Percentiles rank a stretch among this genome's conserved stretches.
Evolutionary conservation across 768 basidiomycete species (phyloP).

Genomic region (Lepiota brunneoincarnata): DNA sequence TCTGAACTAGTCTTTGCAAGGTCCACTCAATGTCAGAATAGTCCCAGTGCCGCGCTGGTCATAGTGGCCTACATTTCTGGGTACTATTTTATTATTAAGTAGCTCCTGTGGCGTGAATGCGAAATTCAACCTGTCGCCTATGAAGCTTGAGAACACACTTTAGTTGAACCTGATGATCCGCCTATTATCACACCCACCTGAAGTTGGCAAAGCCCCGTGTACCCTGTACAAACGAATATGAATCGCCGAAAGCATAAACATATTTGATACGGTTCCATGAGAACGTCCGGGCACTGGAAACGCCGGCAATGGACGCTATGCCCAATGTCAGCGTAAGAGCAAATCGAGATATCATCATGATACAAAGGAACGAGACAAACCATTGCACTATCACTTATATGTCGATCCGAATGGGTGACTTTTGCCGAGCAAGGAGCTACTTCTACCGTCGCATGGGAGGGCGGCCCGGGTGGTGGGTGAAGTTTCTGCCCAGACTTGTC

Average conservation of each 20-base stretch:
- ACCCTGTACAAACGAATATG: constrained; percentile 54
- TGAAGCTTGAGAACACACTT: constrained; percentile 33
- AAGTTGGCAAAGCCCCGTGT: constrained; percentile 46
- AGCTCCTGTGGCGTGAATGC: constrained; percentile 41
- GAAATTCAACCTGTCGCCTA: constrained; percentile 42
- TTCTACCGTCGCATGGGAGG: no score
- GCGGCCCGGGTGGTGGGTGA: no score
- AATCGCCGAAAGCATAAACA: constrained; percentile 55
- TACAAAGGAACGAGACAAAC: background rate
- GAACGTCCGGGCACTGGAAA: background rate
- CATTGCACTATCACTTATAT: no score
- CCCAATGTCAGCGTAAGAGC: background rate
- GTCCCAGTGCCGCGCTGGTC: background rate
- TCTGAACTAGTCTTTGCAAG: constrained; percentile 47
- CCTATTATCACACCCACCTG: constrained; percentile 28
- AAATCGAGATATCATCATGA: background rate
- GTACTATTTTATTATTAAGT: constrained; percentile 40
- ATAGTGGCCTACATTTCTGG: constrained; percentile 34
- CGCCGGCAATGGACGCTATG: background rate
- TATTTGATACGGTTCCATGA: constrained; percentile 23
- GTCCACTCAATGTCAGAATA: background rate
- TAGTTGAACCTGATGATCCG: background rate
- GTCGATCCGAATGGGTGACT: no score
- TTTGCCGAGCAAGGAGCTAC: no score
- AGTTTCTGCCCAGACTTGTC: no score